Conservation (phyloP, 768 basidiomycete species). For the Chiua virens region DNA sequence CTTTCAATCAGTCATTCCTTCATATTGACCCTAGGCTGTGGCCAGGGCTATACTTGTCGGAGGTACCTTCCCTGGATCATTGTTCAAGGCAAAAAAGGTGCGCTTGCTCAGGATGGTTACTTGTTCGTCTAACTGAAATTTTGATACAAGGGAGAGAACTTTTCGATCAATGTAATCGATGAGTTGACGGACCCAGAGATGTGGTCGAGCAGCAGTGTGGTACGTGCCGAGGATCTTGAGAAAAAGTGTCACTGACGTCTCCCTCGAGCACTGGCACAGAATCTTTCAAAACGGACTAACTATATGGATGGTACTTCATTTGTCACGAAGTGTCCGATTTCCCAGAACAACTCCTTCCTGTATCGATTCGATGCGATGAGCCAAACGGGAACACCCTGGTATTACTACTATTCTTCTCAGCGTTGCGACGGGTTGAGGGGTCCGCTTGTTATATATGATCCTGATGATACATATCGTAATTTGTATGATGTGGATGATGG, state of each 20-base stretch:
- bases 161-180: slow-evolving; percentile 48
- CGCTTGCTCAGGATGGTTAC: not conserved
- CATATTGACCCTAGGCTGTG: not conserved
- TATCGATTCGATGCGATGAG: slow-evolving; percentile 16
- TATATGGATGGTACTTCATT: slow-evolving; percentile 45
- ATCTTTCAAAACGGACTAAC: slow-evolving; percentile 44
- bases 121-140: not conserved
- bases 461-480: slow-evolving; percentile 35
- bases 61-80: slow-evolving; percentile 47
- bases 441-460: slow-evolving; percentile 43
- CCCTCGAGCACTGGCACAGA: slow-evolving; percentile 55
- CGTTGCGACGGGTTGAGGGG: slow-evolving; percentile 39
- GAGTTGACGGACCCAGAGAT: slow-evolving; percentile 45
- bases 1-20: not conserved
- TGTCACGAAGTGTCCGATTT: slow-evolving; percentile 37
- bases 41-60: slow-evolving; percentile 35
- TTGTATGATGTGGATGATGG: slow-evolving; percentile 50
- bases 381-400: slow-evolving; percentile 35
- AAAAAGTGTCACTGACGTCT: not conserved
- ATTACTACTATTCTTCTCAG: slow-evolving; percentile 42
- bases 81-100: slow-evolving; percentile 40
- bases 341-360: slow-evolving; percentile 23
- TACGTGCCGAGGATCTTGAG: slow-evolving; percentile 3
- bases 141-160: slow-evolving; percentile 36
- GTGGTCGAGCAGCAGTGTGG: slow-evolving; percentile 50